phyloP scores from a whole-genome alignment of 108 stramenopile species.

The Conticribra guillardii region DNA sequence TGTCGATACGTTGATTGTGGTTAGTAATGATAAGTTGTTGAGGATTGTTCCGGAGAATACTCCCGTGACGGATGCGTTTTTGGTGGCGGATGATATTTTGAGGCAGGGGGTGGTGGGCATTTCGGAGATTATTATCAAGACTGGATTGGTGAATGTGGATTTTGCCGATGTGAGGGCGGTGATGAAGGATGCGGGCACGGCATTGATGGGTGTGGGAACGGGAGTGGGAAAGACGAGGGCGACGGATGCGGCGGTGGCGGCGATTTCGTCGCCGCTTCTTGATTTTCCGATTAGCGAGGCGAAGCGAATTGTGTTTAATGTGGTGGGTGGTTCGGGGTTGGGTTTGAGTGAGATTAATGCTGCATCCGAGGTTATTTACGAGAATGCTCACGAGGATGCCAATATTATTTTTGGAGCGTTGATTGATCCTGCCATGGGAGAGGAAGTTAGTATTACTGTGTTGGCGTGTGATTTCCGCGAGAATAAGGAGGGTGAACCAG shows the following conservation, averaged over 20 bases:
- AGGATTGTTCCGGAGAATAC: slow-evolving; percentile 87
- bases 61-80: slow-evolving; percentile 81
- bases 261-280: slow-evolving; percentile 83
- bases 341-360: slow-evolving; percentile 83
- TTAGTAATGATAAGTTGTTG: slow-evolving; percentile 77
- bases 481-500: slow-evolving; percentile 22
- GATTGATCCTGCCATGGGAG: slow-evolving; percentile 71
- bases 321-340: slow-evolving; percentile 80
- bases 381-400: slow-evolving; percentile 79
- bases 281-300: slow-evolving; percentile 87
- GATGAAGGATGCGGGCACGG: slow-evolving; percentile 91
- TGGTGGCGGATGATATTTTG: slow-evolving; percentile 91
- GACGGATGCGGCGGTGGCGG: slow-evolving; percentile 86
- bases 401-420: slow-evolving; percentile 91
- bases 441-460: slow-evolving; percentile 70
- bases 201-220: slow-evolving; percentile 90
- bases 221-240: slow-evolving; percentile 81
- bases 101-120: slow-evolving; percentile 92
- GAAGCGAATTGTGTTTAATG: slow-evolving; percentile 90
- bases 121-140: slow-evolving; percentile 87
- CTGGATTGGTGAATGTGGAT: slow-evolving; percentile 94
- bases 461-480: slow-evolving; percentile 66
- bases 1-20: slow-evolving; percentile 93
- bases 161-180: slow-evolving; percentile 92
- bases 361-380: slow-evolving; percentile 85